A percentile compares a stretch with the other conserved stretches of the same genome.
These are phyloP conservation scores for Saturnispora dispora DNA, from an alignment of 805 yeast genomes.

Conservation along the genomic window DNA sequence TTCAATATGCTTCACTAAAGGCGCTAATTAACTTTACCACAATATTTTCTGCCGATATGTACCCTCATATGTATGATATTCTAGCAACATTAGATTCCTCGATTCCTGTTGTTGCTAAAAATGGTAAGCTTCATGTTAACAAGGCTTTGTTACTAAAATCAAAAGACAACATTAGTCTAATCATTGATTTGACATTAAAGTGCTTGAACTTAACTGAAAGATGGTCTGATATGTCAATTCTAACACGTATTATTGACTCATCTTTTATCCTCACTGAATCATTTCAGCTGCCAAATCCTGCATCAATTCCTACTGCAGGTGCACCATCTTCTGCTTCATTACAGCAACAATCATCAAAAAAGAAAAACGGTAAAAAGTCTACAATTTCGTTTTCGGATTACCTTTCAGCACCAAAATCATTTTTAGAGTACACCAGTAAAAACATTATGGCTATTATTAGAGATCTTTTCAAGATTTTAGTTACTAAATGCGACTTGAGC, in stretches of 20 bases:
- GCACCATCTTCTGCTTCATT: constrained; percentile 13
- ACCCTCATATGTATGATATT: constrained; percentile 42
- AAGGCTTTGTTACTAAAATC: constrained; percentile 25
- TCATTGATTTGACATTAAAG: constrained; percentile 22
- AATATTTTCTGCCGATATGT: constrained; percentile 29
- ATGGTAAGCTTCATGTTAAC: constrained; percentile 33
- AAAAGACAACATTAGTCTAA: constrained; percentile 25
- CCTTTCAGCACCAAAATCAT: constrained; percentile 54
- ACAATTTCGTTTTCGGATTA: constrained; percentile 57
- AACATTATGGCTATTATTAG: constrained; percentile 30
- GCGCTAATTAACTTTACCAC: constrained; percentile 32
- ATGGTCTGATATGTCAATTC: constrained; percentile 39
- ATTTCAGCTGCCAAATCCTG: constrained; percentile 6
- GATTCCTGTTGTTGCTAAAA: constrained; percentile 41
- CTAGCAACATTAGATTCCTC: constrained; percentile 47
- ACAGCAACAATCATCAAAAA: neutral
- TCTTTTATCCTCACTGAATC: constrained; percentile 39
- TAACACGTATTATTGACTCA: constrained; percentile 51
- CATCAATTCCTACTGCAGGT: constrained; percentile 16
- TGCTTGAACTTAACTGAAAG: constrained; percentile 20
- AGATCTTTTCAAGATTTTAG: constrained; percentile 39
- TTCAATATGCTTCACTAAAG: constrained; percentile 38
- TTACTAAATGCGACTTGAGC: constrained; percentile 45
- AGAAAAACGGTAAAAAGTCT: constrained; percentile 27
- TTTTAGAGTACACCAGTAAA: constrained; percentile 34